Base-by-base conservation (phyloP, 2,329 filamentous ascomycete species). In the Chrysoporthe austroafricana region DNA sequence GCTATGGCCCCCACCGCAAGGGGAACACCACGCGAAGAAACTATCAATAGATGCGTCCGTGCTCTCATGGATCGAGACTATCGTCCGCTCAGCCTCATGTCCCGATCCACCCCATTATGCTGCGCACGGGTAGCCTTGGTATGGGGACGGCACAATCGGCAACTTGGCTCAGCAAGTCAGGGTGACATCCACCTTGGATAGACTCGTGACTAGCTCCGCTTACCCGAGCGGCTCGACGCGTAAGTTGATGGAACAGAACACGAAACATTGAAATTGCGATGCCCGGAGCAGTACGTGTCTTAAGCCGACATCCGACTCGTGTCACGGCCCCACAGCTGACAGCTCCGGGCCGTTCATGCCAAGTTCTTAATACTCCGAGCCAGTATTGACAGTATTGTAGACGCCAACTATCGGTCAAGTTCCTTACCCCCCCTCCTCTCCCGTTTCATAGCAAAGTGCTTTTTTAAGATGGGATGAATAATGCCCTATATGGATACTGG, bases 181-280 rank as follows among this genome's bases (percentile, higher is more conserved):
- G 11, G 5, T 54, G 4, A 13, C 8, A 16, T 4, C 32, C 50
- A 16, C 4, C 5, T 4, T 16, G 7, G 13, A 11, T 21, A 34
- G 6, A 16, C 5, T n/a, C 32, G 13, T 34, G 2, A 32, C 7
- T 26, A 26, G 21, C 6, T 32, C 50, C 50, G 21, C 13, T 54
- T 32, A 34, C 50, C 26, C 26, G 26, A 5, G 13, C 26, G 13
- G 11, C 26, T 13, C 26, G 50, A 54, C 50, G 26, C 26, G 21
- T 54, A 16, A 54, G 50, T 54, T 26, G 21, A 54, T 6, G 50
- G 32, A 14, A 54, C 50, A 54, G 32, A 14, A 54, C 50, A 54
- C 50, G 50, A 54, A 54, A 54, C 50, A 14, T 34, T 4, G 50
- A 54, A 54, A 54, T 54, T 54, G 50, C 14, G 50, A 54, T 54